Conservation (phyloP, 2,329 filamentous ascomycete species). For the Penicillium vulpinum region DNA sequence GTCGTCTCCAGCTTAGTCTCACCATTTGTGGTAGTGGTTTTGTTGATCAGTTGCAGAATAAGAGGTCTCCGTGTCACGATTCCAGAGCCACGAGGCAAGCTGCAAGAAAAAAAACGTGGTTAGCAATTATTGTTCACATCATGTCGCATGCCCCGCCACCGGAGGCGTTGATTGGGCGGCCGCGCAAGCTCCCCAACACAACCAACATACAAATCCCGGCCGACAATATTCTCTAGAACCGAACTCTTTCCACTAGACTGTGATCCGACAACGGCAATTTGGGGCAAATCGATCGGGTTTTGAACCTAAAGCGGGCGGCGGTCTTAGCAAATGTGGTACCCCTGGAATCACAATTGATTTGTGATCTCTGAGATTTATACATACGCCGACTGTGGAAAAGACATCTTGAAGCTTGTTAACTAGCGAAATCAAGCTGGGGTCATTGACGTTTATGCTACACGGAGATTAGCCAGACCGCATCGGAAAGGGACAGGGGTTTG, state of each 20-base stretch:
- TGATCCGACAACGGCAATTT: constrained; percentile 97
- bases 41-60: constrained; percentile 97
- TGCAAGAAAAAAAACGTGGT: constrained; percentile 44
- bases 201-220: constrained; percentile 86
- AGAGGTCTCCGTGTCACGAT: constrained; percentile 96
- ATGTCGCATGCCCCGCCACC: constrained; percentile 19
- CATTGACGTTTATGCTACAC: constrained; percentile 68
- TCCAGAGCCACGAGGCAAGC: constrained; percentile 92
- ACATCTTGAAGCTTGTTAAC: constrained; percentile 99
- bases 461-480: constrained; percentile 29
- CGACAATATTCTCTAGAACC: constrained; percentile 97
- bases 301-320: constrained; percentile 64
- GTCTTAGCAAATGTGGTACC: constrained; percentile 26
- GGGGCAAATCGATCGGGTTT: constrained; percentile 97
- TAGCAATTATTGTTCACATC: constrained; percentile 29
- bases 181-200: not conserved
- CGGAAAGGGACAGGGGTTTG: constrained; percentile 29
- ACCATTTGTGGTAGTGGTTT: constrained; percentile 69
- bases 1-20: constrained; percentile 64
- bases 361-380: constrained; percentile 34
- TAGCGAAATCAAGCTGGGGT: constrained; percentile 70
- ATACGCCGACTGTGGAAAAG: constrained; percentile 88
- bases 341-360: constrained; percentile 6
- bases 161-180: not conserved
- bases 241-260: constrained; percentile 99